Percentiles rank a stretch among this genome's conserved stretches.
These are phyloP conservation scores for Neospora caninum DNA, from an alignment of 169 alveolate species.

Conservation along the genomic window DNA sequence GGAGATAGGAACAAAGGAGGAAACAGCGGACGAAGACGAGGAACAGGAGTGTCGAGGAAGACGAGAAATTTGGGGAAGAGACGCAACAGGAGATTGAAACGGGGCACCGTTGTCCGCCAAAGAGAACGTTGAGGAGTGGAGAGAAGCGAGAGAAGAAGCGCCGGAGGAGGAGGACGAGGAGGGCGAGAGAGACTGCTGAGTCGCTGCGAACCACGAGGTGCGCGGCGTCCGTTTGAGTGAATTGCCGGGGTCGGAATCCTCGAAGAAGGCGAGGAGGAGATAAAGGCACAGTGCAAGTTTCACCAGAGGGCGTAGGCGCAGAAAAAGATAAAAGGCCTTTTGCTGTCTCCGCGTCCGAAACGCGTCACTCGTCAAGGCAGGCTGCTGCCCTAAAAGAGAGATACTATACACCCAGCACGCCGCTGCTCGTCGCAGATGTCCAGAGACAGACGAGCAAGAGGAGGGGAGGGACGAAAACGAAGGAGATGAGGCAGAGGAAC, in stretches of 20 bases:
- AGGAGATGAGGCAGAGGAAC: neutral
- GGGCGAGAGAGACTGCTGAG: too few relatives aligned
- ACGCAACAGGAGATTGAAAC: too few relatives aligned
- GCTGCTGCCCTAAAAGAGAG: neutral
- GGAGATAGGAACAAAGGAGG: too few relatives aligned
- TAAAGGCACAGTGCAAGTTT: neutral
- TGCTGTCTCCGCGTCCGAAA: constrained; percentile 17
- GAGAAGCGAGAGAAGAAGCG: too few relatives aligned
- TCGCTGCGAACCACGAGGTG: neutral
- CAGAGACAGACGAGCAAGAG: neutral
- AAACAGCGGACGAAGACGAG: too few relatives aligned
- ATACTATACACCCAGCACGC: constrained; percentile 35
- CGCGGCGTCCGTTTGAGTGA: neutral
- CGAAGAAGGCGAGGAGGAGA: constrained; percentile 32
- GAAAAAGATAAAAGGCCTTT: neutral
- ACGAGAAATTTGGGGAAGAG: too few relatives aligned
- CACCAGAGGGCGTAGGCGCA: neutral
- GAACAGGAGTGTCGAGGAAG: too few relatives aligned
- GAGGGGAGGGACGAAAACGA: neutral
- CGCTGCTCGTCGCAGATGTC: neutral
- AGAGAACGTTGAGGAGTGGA: too few relatives aligned
- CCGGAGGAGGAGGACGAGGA: too few relatives aligned
- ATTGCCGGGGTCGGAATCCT: neutral
- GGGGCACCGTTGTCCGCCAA: too few relatives aligned
- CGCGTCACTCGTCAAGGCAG: neutral